These are phyloP conservation scores for Ceratocystis harringtonii DNA, from an alignment of 2,329 filamentous ascomycete species.

Conservation along the genomic window DNA sequence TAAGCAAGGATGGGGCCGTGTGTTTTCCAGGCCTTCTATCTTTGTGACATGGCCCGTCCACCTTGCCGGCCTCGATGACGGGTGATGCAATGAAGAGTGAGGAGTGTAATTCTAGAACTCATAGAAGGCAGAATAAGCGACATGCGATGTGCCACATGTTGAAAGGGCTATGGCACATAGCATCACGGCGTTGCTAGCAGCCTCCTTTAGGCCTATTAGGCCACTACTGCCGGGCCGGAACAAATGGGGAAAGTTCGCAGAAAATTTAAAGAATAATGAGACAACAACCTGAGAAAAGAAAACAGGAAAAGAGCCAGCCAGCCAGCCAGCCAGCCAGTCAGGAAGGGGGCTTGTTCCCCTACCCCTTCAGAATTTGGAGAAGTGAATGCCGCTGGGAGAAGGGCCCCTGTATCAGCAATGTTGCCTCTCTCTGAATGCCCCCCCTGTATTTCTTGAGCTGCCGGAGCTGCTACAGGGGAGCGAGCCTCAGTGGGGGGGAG, in stretches of 20 bases:
- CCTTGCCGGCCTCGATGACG: not conserved
- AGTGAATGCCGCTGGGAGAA: not conserved
- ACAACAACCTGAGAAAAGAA: constrained; percentile 15
- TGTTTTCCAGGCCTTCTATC: too few relatives aligned
- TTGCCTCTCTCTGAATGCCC: not conserved
- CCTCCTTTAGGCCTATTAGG: not conserved
- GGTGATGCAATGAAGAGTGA: not conserved
- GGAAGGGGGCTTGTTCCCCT: not conserved
- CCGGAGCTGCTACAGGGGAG: not conserved
- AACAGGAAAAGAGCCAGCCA: constrained; percentile 5
- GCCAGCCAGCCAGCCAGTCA: not conserved
- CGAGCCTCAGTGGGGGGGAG: not conserved
- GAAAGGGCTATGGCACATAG: too few relatives aligned
- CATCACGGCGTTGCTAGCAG: too few relatives aligned
- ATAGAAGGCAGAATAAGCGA: too few relatives aligned
- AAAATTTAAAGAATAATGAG: constrained; percentile 9
- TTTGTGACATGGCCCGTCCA: not conserved
- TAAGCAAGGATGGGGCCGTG: not conserved
- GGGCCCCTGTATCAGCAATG: not conserved
- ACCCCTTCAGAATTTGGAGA: too few relatives aligned
- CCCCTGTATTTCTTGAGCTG: not conserved
- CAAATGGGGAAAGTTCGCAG: constrained; percentile 17
- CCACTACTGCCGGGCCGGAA: constrained; percentile 12
- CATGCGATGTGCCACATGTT: too few relatives aligned
- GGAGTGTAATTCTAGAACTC: not conserved